These are phyloP conservation scores for Trichoderma arundinaceum DNA, from an alignment of 2,329 filamentous ascomycete species.

Conservation along the genomic window DNA sequence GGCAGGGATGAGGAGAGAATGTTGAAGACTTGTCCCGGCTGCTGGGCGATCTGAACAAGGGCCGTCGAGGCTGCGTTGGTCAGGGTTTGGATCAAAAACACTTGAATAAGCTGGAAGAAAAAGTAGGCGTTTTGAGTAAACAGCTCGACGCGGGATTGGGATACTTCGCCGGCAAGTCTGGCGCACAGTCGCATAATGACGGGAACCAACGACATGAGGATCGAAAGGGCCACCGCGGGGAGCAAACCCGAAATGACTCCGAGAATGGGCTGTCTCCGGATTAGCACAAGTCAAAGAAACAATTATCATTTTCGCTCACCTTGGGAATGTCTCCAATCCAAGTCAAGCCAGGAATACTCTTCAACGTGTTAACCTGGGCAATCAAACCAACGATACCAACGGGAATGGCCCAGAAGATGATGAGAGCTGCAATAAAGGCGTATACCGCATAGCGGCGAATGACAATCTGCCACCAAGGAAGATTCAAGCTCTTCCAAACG, in stretches of 20 bases:
- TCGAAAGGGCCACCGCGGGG: constrained; percentile 76
- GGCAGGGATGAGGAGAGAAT: constrained; percentile 77
- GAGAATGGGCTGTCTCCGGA: constrained; percentile 55
- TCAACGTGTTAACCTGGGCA: constrained; percentile 79
- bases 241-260: constrained; percentile 84
- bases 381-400: constrained; percentile 82
- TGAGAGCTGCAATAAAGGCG: constrained; percentile 70
- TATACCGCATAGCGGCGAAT: constrained; percentile 69
- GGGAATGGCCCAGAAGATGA: constrained; percentile 84
- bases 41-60: constrained; percentile 63
- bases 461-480: constrained; percentile 75
- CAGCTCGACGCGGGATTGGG: constrained; percentile 78
- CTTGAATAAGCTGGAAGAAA: constrained; percentile 87
- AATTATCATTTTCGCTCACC: constrained; percentile 33
- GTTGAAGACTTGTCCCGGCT: constrained; percentile 65
- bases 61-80: constrained; percentile 78
- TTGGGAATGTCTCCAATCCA: constrained; percentile 76
- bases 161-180: constrained; percentile 78
- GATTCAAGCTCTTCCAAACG: constrained; percentile 79
- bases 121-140: constrained; percentile 94
- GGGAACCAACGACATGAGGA: constrained; percentile 85
- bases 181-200: constrained; percentile 68
- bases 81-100: constrained; percentile 86
- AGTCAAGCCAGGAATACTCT: constrained; percentile 68
- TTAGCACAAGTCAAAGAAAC: neutral